Base-by-base conservation (phyloP, 257 asterid species). In the Galeopsis tetrahit region DNA sequence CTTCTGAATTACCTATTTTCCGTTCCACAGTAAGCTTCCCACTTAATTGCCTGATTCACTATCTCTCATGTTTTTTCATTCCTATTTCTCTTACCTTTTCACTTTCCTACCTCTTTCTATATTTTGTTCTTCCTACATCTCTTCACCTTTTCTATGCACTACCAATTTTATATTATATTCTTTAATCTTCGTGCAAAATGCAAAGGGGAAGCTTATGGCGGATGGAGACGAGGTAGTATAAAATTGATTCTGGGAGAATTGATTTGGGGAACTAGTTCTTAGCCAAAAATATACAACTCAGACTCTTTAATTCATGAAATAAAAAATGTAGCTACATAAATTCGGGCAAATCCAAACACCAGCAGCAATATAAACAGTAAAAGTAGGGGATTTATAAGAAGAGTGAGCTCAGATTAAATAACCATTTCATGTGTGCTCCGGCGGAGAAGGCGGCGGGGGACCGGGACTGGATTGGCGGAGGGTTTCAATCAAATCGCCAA, bases 401-500 rank as follows among this genome's bases (percentile, higher is more conserved):
- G 38, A 69, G 21, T 36, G 55, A 48, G 51, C 21, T 55, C 56
- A 10, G 39, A 28, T 11, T 15, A 28, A 55, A 44, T 76, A 72
- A 82, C 84, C 69, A 61, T 66, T 11, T 74, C 49, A 85, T 15
- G 84, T 70, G 63, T 81, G 82, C 34, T 75, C 69, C 60, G 85
- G 33, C 48, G 82, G 11, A 63, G 77, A 66, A 10, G 77, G 82
- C 49, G 83, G 40, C 51, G 51, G 10, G 55, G 89, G 59, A 46
- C 66, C 81, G 4, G 94, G 69, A 75, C 80, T 80, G 66, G 86
- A n/a, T 31, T 82, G 81, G 70, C 96, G 91, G 56, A 93, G 97
- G 82, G 56, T 71, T 67, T 90, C 93, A 32, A 92, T 88, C 79
- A 91, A 81, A 40, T 85, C 91, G 40, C 79, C 82, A 35, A 93